Base-by-base conservation (phyloP, 2,329 filamentous ascomycete genomes). In the Penicillium sp. region DNA sequence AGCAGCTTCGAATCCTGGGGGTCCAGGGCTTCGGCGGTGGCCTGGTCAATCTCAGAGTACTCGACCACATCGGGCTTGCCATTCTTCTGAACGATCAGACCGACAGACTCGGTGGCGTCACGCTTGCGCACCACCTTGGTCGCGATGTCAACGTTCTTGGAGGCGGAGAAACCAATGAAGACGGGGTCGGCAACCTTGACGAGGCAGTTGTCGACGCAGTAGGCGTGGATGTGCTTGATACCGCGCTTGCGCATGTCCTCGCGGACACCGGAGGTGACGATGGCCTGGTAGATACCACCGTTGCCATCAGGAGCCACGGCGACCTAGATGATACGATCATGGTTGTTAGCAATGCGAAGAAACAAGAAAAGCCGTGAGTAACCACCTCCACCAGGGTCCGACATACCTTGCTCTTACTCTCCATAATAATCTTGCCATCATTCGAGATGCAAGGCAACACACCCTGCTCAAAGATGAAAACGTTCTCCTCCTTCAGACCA, bases 101-200 rank as follows among this genome's bases (percentile, higher is more conserved):
- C 95, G 40, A 99, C 95, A 1, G 93, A 93, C 82, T 99, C 95
- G 73, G 92, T 96, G 56, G 95, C 94, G 75, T 94, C 91, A 71
- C 95, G 93, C 87, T 99, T 99, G 70, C 95, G 92, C 63, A 99
- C 95, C n/a, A 97, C 95, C 84, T 99, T 99, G 70, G 95, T 99
- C 35, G 94, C 94, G 72, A 99, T 96, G 80, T 97, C 93, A 70
- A 97, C 94, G 62, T 92, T 82, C 77, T 94, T 91, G 55, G 89
- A 86, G 45, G 94, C 93, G 4, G 93, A 86, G 80, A 98, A 98
- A 69, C 95, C 95, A 71, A 98, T 89, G 81, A 99, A 98, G 69
- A 92, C 86, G 14, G 95, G 95, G 74, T 99, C 95, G 30, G 94
- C 94, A n/a, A 99, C 94, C 81, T 92, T 94, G 76, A 97, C 94